These are phyloP conservation scores for Coemansia sp. DNA, from an alignment of 192 early-diverging fungal species.

Conservation along the genomic window DNA sequence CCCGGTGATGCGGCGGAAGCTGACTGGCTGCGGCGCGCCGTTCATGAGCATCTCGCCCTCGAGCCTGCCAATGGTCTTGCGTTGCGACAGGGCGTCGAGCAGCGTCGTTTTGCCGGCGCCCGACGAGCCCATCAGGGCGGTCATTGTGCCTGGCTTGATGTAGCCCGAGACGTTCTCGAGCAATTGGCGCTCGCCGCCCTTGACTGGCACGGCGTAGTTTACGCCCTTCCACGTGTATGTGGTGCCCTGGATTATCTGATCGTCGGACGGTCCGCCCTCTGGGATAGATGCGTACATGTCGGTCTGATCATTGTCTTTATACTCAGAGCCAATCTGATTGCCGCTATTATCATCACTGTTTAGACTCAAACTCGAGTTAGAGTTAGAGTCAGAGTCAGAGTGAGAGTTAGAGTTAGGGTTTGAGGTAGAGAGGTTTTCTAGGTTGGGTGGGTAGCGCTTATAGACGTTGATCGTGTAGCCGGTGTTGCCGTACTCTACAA, in stretches of 20 bases:
- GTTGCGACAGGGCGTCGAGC: conserved; percentile 64
- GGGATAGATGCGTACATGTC: not conserved
- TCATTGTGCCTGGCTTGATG: conserved; percentile 69
- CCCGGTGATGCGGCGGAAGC: conserved; percentile 62
- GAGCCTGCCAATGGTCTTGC: conserved; percentile 62
- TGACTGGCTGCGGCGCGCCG: conserved; percentile 39
- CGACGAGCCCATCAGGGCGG: conserved; percentile 64
- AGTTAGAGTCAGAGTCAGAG: not conserved
- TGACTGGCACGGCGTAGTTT: conserved; percentile 66
- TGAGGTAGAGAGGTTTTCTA: conserved; percentile 2
- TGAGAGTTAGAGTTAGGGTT: too few relatives aligned
- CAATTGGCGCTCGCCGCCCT: conserved; percentile 60
- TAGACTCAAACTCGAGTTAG: not conserved
- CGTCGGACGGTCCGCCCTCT: conserved; percentile 8
- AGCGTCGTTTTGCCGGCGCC: conserved; percentile 72
- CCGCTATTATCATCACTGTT: not conserved
- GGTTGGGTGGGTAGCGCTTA: conserved; percentile 10
- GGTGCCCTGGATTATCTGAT: conserved; percentile 43
- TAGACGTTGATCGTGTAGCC: conserved; percentile 43
- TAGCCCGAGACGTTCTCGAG: conserved; percentile 65
- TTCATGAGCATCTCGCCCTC: conserved; percentile 64
- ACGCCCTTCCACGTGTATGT: conserved; percentile 65
- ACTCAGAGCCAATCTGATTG: too few relatives aligned
- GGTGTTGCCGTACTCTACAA: conserved; percentile 51
- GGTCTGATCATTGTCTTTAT: too few relatives aligned